Evolutionary conservation across 345 rosid genomes (phyloP).

Genomic region (Limnanthes douglasii): DNA sequence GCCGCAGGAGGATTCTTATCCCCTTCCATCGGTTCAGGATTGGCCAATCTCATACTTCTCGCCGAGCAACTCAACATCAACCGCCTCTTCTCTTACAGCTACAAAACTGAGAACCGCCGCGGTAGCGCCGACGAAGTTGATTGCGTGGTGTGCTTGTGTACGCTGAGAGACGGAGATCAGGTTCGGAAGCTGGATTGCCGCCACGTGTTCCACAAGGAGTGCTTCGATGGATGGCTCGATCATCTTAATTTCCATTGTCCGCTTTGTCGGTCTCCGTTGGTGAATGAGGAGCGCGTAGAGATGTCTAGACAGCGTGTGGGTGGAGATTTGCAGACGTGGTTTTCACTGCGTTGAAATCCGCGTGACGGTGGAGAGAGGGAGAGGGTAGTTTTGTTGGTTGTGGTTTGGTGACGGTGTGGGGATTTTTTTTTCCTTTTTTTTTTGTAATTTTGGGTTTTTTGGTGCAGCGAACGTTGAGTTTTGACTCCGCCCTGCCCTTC

Average conservation of each 20-base stretch:
- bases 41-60: conserved; percentile 29
- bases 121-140: conserved; percentile 8
- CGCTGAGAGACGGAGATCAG: conserved; percentile 50
- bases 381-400: no score
- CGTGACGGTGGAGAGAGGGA: no score
- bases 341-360: conserved; percentile 29
- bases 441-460: no score
- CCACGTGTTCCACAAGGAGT: conserved; percentile 70
- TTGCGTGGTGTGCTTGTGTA: conserved; percentile 49
- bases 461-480: no score
- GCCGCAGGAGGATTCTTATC: no score
- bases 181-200: conserved; percentile 72
- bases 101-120: neutral
- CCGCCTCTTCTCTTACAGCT: conserved; percentile 22
- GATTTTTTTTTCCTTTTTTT: no score
- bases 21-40: conserved; percentile 30
- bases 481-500: no score
- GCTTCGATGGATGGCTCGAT: conserved; percentile 78
- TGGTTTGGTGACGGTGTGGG: no score
- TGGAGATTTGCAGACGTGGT: conserved; percentile 28
- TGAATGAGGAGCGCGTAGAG: conserved; percentile 24
- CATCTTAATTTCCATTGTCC: conserved; percentile 63
- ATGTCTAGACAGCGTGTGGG: conserved; percentile 39
- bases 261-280: conserved; percentile 43
- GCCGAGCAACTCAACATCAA: conserved; percentile 39